Base-by-base conservation (phyloP, 1,284 basidiomycete species). In the Trichosporon asahii region DNA sequence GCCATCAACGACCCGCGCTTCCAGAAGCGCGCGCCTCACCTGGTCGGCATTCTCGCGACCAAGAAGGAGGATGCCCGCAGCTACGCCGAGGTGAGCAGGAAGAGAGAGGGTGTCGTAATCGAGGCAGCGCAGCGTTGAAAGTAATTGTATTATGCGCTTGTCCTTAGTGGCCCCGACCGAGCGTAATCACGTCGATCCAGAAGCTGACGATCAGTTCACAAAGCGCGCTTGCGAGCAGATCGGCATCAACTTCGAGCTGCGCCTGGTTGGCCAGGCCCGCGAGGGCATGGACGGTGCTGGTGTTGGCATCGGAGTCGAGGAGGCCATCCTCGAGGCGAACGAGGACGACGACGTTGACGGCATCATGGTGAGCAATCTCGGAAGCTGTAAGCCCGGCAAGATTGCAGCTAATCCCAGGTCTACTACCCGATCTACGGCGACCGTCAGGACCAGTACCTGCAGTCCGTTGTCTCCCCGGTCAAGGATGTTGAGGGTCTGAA, bases 401-500 rank as follows among this genome's bases (percentile, higher is more conserved):
- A n/a, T 23, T 5, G n/a, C 5, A 53, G 15, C 46, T 65, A 27
- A 70, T n/a, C 7, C 25, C 40, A 93, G 92, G 92, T 97, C 31
- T 98, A 97, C 84, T 96, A 92, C 82, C 94, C 94, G 11, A 94
- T 95, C 75, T 95, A 91, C 80, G 94, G 93, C 35, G 89, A 86
- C 61, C 89, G 89, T 75, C 93, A 98, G 90, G 96, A 99, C 82
- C 94, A 96, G 79, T 99, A 99, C 83, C 86, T 99, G 66, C 96
- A 99, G 78, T 79, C 77, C 21, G 81, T 82, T 64, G 77, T 99
- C 14, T 95, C 94, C 1, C 95, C 96, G 1, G 88, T 92, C 75
- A 99, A 99, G 84, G 96, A 99, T 76, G 96, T 99, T 67, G 96
- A 99, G 84, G 96, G 96, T 3, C 87, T 98, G 65, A 90, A 98